Conservation (phyloP, 768 basidiomycete genomes). For the Mycena floridula region DNA sequence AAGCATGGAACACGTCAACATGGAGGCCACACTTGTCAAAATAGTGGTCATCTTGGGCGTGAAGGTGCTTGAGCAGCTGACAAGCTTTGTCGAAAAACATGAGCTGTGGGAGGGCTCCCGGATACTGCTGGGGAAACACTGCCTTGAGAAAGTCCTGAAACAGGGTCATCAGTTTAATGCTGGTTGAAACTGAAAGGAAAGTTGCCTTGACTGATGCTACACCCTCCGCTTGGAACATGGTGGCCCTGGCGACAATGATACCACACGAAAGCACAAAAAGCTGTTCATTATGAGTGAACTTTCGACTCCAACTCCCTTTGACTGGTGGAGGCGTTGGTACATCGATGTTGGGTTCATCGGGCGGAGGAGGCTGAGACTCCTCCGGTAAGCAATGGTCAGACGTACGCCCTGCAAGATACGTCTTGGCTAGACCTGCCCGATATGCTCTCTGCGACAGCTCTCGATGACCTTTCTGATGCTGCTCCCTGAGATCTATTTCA, state of each 20-base stretch:
- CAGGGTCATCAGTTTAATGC: neutral
- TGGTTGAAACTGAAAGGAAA: neutral
- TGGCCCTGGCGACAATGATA: constrained; percentile 9
- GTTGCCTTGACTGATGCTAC: constrained; percentile 8
- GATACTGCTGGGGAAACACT: constrained; percentile 6
- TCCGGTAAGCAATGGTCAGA: neutral
- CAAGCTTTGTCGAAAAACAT: constrained; percentile 18
- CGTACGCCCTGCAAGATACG: neutral
- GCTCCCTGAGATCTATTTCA: neutral
- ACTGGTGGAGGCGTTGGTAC: too few species aligned
- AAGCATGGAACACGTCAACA: constrained; percentile 17
- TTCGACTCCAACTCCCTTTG: constrained; percentile 3
- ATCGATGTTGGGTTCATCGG: neutral
- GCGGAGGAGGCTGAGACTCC: neutral
- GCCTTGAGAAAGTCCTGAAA: constrained; percentile 8
- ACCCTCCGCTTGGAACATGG: constrained; percentile 10
- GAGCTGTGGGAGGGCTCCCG: constrained; percentile 7
- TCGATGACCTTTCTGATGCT: neutral
- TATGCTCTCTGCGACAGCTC: neutral
- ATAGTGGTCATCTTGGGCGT: constrained; percentile 6
- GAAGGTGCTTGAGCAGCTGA: constrained; percentile 10
- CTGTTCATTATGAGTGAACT: constrained; percentile 13
- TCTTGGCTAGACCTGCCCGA: neutral
- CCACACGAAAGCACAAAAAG: constrained; percentile 11
- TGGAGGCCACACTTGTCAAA: constrained; percentile 9